A percentile compares a stretch with the other conserved stretches of the same genome.
phyloP scores from a whole-genome alignment of 768 basidiomycete species.

The Phylloporus rhodoxanthus region DNA sequence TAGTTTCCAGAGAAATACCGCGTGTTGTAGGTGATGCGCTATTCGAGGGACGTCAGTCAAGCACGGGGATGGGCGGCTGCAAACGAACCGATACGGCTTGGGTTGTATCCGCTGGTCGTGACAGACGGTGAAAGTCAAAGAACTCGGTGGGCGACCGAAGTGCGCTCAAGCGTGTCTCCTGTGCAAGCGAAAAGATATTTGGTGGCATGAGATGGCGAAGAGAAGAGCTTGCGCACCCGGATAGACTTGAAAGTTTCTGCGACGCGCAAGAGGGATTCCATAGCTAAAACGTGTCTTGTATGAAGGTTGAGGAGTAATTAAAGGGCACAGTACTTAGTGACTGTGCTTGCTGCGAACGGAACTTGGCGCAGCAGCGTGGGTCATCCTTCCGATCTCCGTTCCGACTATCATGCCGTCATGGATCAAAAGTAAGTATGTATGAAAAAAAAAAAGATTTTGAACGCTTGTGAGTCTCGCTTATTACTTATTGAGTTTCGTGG shows the following conservation, averaged over 20 bases:
- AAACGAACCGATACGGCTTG: conserved; percentile 59
- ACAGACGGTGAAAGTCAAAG: conserved; percentile 78
- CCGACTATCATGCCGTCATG: no score
- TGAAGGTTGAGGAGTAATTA: neutral
- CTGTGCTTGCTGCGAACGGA: neutral
- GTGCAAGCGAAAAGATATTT: neutral
- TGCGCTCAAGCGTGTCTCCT: conserved; percentile 78
- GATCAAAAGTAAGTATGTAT: no score
- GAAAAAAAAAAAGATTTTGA: no score
- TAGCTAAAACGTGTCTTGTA: conserved; percentile 21
- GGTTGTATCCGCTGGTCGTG: conserved; percentile 78
- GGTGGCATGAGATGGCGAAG: no score
- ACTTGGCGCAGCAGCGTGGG: no score
- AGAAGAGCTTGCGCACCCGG: conserved; percentile 42
- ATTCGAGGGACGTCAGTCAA: neutral
- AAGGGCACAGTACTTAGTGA: no score
- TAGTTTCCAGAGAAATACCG: conserved; percentile 93
- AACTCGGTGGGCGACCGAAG: conserved; percentile 71
- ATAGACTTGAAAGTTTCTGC: conserved; percentile 64
- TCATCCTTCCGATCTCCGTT: no score
- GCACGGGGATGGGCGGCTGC: no score
- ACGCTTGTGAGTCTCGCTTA: no score
- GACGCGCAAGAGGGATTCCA: conserved; percentile 65
- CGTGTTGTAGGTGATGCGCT: conserved; percentile 92
- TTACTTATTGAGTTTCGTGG: no score